Percentiles rank a stretch among this genome's conserved stretches.
Evolutionary conservation across 768 basidiomycete species (phyloP).

Genomic region (Lactarius vividus): DNA sequence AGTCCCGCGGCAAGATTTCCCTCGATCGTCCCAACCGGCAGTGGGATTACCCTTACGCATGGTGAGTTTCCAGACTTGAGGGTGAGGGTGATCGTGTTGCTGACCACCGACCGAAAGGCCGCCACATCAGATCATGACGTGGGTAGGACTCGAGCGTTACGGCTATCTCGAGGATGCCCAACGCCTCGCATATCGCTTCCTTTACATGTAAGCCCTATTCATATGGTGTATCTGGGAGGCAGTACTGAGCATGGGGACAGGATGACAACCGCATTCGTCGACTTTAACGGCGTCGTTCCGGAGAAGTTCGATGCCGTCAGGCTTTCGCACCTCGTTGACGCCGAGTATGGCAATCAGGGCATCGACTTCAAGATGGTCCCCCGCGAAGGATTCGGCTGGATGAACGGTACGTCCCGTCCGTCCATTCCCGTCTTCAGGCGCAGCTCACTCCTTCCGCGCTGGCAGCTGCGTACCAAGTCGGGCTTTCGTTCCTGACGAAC

Average conservation of each 20-base stretch:
- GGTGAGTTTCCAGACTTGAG: conserved; percentile 39
- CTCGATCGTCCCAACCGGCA: conserved; percentile 96
- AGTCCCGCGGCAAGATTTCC: conserved; percentile 93
- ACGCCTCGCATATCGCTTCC: conserved; percentile 89
- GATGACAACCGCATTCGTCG: conserved; percentile 93
- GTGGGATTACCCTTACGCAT: conserved; percentile 96
- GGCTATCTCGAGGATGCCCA: conserved; percentile 94
- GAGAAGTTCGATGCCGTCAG: conserved; percentile 99
- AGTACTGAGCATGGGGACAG: conserved; percentile 36
- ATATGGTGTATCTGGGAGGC: background rate
- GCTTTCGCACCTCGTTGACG: conserved; percentile 93
- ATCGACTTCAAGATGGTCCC: conserved; percentile 98
- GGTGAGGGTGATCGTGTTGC: conserved; percentile 14
- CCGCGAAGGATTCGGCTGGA: conserved; percentile 98
- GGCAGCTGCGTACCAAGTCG: conserved; percentile 91
- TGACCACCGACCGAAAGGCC: conserved; percentile 50
- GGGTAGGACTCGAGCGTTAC: conserved; percentile 96
- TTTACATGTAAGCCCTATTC: conserved; percentile 76
- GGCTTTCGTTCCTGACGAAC: conserved; percentile 87
- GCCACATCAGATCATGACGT: conserved; percentile 98
- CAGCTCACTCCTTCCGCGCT: background rate
- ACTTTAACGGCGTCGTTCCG: conserved; percentile 97
- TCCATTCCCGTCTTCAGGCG: too few species aligned
- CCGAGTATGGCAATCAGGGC: conserved; percentile 95
- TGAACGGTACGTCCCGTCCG: conserved; percentile 65